Conservation (phyloP, 495 filamentous ascomycete genomes). For the Gamarada debralockiae region DNA sequence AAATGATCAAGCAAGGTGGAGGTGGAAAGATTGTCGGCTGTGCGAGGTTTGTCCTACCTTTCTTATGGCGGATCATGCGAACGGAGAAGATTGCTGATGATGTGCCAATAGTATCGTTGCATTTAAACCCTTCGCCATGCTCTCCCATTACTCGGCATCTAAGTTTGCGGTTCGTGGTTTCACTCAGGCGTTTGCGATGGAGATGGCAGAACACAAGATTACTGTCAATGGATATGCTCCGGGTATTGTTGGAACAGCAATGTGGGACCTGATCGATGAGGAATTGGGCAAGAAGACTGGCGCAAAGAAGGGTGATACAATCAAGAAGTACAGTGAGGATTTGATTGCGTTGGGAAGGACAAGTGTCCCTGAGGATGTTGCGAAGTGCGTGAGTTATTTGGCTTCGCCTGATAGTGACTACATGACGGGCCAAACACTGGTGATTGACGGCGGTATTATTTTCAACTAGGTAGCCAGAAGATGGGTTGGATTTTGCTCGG, state of each 20-base stretch:
- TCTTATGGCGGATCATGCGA: too few relatives aligned
- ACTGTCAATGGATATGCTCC: constrained; percentile 61
- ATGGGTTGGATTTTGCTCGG: too few relatives aligned
- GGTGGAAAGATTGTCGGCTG: constrained; percentile 52
- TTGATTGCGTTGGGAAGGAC: constrained; percentile 46
- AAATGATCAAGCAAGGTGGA: constrained; percentile 46
- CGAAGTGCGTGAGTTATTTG: constrained; percentile 52
- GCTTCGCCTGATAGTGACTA: constrained; percentile 51
- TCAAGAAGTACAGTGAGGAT: constrained; percentile 40
- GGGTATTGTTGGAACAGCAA: constrained; percentile 56
- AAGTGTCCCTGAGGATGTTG: constrained; percentile 55
- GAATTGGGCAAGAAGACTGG: constrained; percentile 42
- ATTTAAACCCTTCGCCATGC: constrained; percentile 46
- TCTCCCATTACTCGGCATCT: constrained; percentile 53
- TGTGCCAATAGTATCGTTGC: constrained; percentile 39
- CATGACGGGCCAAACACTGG: constrained; percentile 57
- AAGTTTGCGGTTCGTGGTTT: constrained; percentile 61
- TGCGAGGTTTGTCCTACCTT: constrained; percentile 29
- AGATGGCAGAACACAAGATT: constrained; percentile 52
- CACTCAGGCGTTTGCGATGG: constrained; percentile 54
- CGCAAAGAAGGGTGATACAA: constrained; percentile 44
- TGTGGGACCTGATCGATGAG: constrained; percentile 58
- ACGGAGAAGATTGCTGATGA: background rate
- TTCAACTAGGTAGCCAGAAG: constrained; percentile 38
- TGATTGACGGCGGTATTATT: constrained; percentile 60